Percentiles rank a stretch among this genome's conserved stretches.
Evolutionary conservation across 2,329 filamentous ascomycete species (phyloP).

Genomic region (Dendryphion nanum): DNA sequence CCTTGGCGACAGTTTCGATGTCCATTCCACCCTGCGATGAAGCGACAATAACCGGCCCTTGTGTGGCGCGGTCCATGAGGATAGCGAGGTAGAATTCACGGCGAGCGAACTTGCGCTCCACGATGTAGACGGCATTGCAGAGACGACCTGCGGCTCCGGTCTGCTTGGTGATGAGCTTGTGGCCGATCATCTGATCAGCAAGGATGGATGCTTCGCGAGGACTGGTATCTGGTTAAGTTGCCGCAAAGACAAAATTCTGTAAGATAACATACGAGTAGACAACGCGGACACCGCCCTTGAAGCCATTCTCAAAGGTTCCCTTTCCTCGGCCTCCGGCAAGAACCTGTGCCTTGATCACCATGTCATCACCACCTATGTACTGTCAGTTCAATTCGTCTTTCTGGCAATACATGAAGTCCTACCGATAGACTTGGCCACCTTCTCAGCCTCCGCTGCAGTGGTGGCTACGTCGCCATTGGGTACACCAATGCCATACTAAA

Average conservation of each 20-base stretch:
- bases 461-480: constrained; percentile 86
- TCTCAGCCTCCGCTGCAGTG: constrained; percentile 82
- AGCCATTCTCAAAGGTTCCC: constrained; percentile 94
- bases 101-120: constrained; percentile 98
- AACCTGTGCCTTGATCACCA: constrained; percentile 99
- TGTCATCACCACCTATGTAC: constrained; percentile 71
- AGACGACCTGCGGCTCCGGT: constrained; percentile 89
- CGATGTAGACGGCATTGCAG: constrained; percentile 98
- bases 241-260: constrained; percentile 43
- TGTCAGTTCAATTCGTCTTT: not conserved
- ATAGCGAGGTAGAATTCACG: constrained; percentile 99
- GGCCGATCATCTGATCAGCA: constrained; percentile 98
- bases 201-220: constrained; percentile 96
- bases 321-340: constrained; percentile 97
- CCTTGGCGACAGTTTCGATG: constrained; percentile 97
- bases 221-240: constrained; percentile 33
- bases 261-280: constrained; percentile 80
- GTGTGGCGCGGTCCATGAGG: constrained; percentile 92
- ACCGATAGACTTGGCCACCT: constrained; percentile 86
- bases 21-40: constrained; percentile 99
- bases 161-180: constrained; percentile 99
- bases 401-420: constrained; percentile 24
- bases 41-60: constrained; percentile 92
- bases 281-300: constrained; percentile 97
- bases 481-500: constrained; percentile 88